Conservation (phyloP, 148 eudicot species). For the Rhododendron kiyosumense region DNA sequence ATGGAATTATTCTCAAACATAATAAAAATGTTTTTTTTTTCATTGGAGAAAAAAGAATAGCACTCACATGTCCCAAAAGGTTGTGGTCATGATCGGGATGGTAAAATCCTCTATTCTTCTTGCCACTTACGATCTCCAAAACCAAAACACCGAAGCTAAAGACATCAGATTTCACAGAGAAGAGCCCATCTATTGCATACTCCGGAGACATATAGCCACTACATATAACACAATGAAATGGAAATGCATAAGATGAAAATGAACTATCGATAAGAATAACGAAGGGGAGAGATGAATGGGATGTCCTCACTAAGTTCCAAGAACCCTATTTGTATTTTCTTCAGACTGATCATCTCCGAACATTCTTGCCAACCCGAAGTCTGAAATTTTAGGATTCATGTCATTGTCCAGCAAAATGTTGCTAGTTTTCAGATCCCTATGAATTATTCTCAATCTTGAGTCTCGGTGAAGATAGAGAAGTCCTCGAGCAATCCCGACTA, state of each 20-base stretch:
- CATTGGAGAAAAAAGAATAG: background rate
- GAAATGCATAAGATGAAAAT: background rate
- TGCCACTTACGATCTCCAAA: slow-evolving; percentile 30
- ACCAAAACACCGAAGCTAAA: slow-evolving; percentile 47
- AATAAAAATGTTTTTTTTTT: too few relatives aligned
- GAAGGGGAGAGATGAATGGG: background rate
- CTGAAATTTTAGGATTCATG: slow-evolving; percentile 32
- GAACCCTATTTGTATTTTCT: slow-evolving; percentile 5
- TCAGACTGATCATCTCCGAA: slow-evolving; percentile 9
- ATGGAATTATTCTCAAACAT: background rate
- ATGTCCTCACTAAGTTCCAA: slow-evolving; percentile 8
- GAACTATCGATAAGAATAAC: background rate
- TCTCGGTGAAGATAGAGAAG: slow-evolving; percentile 33
- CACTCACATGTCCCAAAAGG: slow-evolving; percentile 15
- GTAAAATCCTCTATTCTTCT: slow-evolving; percentile 12
- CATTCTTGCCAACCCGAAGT: slow-evolving; percentile 31
- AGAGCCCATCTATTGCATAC: slow-evolving; percentile 38
- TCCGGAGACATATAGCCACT: slow-evolving; percentile 57
- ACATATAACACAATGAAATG: background rate
- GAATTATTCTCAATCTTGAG: slow-evolving; percentile 34
- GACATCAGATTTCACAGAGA: slow-evolving; percentile 44
- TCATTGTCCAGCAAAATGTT: slow-evolving; percentile 24
- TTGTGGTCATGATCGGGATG: slow-evolving; percentile 1
- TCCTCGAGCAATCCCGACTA: slow-evolving; percentile 29
- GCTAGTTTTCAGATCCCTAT: slow-evolving; percentile 32